Evolutionary conservation across 805 yeast species (phyloP), one percentile per base, ranked within the genome.

Genomic region (Starmerella davenportii): DNA sequence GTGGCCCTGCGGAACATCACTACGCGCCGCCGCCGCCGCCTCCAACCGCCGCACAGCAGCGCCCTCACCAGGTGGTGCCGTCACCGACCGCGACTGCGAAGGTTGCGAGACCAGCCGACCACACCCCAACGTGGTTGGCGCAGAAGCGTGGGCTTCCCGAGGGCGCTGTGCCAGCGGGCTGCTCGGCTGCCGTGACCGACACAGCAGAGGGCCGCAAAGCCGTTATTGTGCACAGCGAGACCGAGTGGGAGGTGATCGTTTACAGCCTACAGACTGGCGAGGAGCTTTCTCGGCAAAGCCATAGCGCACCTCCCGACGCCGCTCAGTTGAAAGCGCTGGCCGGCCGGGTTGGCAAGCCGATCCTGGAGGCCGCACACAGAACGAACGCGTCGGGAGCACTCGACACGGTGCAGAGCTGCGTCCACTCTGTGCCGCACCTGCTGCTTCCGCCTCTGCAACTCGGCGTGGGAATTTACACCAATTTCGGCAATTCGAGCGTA

Each of bases 381-480:
- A 9, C 37, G 13, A 19, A 20, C 16, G 4, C 28, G 13, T 17
- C 25, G 21, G 24, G 36, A 16, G 33, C 39, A 28, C n/a, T n/a
- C 2, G 39, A 21, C 13, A 30, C 41, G 30, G 25, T 23, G 2
- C 23, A 16, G 29, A 24, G 33, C 17, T 29, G 17, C 3, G 17
- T 40, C 7, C 24, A 28, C 15, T 9, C 28, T 13, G 43, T 40
- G 4, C 38, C 38, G 9, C 15, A 20, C 14, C 38, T 35, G 11
- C 23, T 38, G 21, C 18, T 30, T 9, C 14, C 32, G 3, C 30
- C 30, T 2, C 33, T 7, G 14, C n/a, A 31, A 7, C 36, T 63
- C 54, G 96, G 96, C 30, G 76, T 68, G n/a, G 65, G 69, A 18
- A 65, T 78, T 43, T 84, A 75, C 58, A 61, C 64, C 45, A 78